These are phyloP conservation scores for Mycena olivaceomarginata DNA, from an alignment of 768 basidiomycete genomes.

Conservation along the genomic window DNA sequence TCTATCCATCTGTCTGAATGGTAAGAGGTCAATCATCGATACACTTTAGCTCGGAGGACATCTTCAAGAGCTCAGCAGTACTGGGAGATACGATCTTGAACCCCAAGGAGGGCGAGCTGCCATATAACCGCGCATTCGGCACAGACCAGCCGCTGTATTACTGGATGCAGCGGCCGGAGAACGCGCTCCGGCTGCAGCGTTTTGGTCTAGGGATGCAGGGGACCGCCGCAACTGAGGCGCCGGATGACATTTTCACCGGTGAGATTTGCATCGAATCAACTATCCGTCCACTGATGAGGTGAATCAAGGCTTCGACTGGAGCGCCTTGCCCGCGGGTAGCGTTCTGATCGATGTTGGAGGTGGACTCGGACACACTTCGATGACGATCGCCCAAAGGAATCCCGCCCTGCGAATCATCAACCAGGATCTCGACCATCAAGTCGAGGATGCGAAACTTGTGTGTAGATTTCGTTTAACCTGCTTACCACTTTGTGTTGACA, in stretches of 20 bases:
- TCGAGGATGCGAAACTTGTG: background rate
- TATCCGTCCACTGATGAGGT: background rate
- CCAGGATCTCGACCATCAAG: background rate
- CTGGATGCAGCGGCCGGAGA: slow-evolving; percentile 34
- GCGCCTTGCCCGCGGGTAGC: background rate
- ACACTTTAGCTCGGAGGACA: slow-evolving; percentile 41
- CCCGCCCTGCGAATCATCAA: background rate
- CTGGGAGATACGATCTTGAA: background rate
- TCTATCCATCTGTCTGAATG: background rate
- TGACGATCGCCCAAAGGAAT: background rate
- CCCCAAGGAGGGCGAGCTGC: background rate
- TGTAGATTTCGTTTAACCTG: background rate
- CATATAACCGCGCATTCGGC: slow-evolving; percentile 12
- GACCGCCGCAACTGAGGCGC: slow-evolving; percentile 25
- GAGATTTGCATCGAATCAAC: background rate
- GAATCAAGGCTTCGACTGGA: background rate
- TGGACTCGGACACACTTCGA: background rate
- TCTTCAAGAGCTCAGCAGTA: background rate
- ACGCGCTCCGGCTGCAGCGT: background rate
- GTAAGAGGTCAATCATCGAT: background rate
- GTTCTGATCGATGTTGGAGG: background rate
- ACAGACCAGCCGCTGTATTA: background rate
- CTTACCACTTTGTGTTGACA: background rate
- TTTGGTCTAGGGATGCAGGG: slow-evolving; percentile 36
- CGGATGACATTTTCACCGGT: slow-evolving; percentile 35